Base-by-base conservation (phyloP, 2,329 filamentous ascomycete species). In the Exophiala sp. region DNA sequence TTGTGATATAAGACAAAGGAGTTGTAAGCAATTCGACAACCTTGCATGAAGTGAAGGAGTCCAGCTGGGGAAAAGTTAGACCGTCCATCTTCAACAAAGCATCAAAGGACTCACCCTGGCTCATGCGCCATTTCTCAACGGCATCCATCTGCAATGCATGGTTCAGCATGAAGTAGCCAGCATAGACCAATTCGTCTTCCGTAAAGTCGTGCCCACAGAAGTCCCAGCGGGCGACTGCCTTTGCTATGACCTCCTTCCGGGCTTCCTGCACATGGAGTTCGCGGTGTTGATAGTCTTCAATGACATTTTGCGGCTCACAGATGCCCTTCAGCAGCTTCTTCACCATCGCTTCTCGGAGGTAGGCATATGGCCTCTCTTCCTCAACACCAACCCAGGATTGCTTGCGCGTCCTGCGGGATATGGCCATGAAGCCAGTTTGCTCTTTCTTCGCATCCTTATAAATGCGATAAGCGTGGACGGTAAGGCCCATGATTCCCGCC, bases 1-100 rank as follows among this genome's bases (percentile, higher is more conserved):
- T 98, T 98, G 73, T 98, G 93, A 64, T 97, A 98, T 18, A 91
- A 86, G 29, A 96, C 89, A 66, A 95, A 95, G 51, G 81, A 86
- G 67, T 97, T 97, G 72, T 98, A 98, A n/a, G 93, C 88, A 41
- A 85, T 83, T 55, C 91, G 85, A 63, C 89, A 93, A 46, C 90
- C 89, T 56, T 95, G 79, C 53, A 97, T 75, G 64, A 95, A 97
- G 46, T 81, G 83, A 58, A 86, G 85, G 22, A 98, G 75, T 66
- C 94, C 84, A 60, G 86, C 88, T 87, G 63, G 37, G 57, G 3
- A 37, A 24, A 32, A 13, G 56, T 53, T 53, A 59, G 59, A 59
- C 52, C 62, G 68, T n/a, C n/a, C n/a, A 78, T 65, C 78, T 11
- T 16, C 14, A 22, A 39, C 57, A 38, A 47, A 50, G 32, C 51